Percentiles rank a stretch among this genome's conserved stretches.
Evolutionary conservation across 2,329 filamentous ascomycete species (phyloP).

Genomic region (Aureobasidium vineae): DNA sequence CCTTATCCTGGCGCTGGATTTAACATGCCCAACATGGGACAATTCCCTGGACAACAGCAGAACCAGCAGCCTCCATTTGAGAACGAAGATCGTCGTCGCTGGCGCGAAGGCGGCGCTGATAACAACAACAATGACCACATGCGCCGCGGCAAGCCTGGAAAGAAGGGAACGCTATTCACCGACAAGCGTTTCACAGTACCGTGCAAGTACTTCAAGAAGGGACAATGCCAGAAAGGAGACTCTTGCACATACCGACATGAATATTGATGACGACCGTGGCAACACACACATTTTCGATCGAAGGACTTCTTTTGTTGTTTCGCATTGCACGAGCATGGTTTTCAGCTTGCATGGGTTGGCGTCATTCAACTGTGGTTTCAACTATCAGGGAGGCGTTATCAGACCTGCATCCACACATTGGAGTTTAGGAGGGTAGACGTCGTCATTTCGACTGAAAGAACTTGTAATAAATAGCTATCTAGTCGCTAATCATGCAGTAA

Average conservation of each 20-base stretch:
- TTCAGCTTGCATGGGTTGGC: constrained; percentile 19
- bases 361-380: constrained; percentile 8
- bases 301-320: neutral
- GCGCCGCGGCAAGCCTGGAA: constrained; percentile 28
- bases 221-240: constrained; percentile 54
- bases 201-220: constrained; percentile 55
- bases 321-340: constrained; percentile 2
- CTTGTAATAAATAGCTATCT: constrained; percentile 3
- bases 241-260: constrained; percentile 44
- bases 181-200: constrained; percentile 38
- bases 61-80: constrained; percentile 33
- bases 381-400: constrained; percentile 6
- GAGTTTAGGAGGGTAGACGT: constrained; percentile 2
- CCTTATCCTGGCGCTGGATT: constrained; percentile 19
- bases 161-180: constrained; percentile 28
- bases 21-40: constrained; percentile 11
- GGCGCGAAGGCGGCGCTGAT: constrained; percentile 36
- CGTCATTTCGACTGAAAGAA: neutral
- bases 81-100: constrained; percentile 40
- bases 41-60: constrained; percentile 27
- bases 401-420: neutral
- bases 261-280: constrained; percentile 12
- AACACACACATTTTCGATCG: constrained; percentile 9
- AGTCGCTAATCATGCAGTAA: constrained; percentile 15
- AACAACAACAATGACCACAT: constrained; percentile 27